Evolutionary conservation across 116 monocot species (phyloP).

Genomic region (Iris pallida): DNA sequence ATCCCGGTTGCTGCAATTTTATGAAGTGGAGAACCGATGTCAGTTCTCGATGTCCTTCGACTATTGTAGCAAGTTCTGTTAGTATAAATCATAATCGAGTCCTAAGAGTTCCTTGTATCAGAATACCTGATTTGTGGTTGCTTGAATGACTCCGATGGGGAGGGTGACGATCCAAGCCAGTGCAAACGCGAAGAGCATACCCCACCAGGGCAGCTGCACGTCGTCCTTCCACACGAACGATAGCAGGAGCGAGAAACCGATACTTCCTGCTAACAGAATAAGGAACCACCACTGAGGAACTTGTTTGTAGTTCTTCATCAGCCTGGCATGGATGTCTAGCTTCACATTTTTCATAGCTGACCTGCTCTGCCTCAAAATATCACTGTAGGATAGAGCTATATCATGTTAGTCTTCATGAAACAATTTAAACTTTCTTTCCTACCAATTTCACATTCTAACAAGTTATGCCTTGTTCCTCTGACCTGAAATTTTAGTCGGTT

Average conservation of each 20-base stretch:
- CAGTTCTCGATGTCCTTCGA: too few relatives aligned
- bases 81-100: too few relatives aligned
- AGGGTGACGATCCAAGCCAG: conserved; percentile 56
- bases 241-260: conserved; percentile 34
- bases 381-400: conserved; percentile 6
- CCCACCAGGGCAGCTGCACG: conserved; percentile 80
- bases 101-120: too few relatives aligned
- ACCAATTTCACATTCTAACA: too few relatives aligned
- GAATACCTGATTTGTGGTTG: conserved; percentile 63
- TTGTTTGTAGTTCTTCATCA: conserved; percentile 58
- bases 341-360: conserved; percentile 35
- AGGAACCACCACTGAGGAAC: conserved; percentile 66
- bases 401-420: too few relatives aligned
- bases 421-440: too few relatives aligned
- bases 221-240: conserved; percentile 46
- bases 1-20: conserved; percentile 26
- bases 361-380: conserved; percentile 60
- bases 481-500: too few relatives aligned
- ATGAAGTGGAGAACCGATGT: neutral
- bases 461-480: too few relatives aligned
- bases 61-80: too few relatives aligned
- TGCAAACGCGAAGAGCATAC: conserved; percentile 50
- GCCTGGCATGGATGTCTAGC: conserved; percentile 53
- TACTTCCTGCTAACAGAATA: conserved; percentile 36
- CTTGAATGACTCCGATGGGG: conserved; percentile 61